These are phyloP conservation scores for Solidago caesia DNA, from an alignment of 129 eudicot genomes.

Conservation along the genomic window DNA sequence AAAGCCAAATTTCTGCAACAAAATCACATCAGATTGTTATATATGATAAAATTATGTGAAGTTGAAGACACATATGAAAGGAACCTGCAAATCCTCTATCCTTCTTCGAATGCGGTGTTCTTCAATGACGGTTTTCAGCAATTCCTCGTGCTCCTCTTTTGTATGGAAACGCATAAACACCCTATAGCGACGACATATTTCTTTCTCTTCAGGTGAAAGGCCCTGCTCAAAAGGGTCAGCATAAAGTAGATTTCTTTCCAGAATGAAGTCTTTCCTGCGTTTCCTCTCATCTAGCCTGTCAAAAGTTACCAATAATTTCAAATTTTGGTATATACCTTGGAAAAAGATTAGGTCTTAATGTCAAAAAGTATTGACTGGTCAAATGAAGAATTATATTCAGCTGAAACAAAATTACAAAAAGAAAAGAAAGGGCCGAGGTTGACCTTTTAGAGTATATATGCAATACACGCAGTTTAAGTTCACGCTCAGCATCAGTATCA, in stretches of 20 bases:
- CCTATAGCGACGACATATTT: constrained; percentile 62
- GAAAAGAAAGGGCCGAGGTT: neutral
- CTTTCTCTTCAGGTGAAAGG: constrained; percentile 80
- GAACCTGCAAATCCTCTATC: constrained; percentile 83
- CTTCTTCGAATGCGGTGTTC: constrained; percentile 76
- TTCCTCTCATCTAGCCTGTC: constrained; percentile 96
- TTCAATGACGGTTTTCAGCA: constrained; percentile 72
- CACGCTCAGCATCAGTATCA: constrained; percentile 82
- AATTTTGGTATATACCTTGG: neutral
- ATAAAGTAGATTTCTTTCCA: constrained; percentile 76
- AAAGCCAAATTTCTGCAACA: neutral
- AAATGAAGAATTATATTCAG: neutral
- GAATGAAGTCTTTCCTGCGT: constrained; percentile 80
- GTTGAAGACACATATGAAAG: neutral
- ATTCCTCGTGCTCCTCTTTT: constrained; percentile 76
- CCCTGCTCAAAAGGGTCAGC: constrained; percentile 74
- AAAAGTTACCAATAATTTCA: neutral
- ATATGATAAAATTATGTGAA: neutral
- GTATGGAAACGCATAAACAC: constrained; percentile 94
- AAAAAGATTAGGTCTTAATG: no score
- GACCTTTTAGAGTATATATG: constrained; percentile 80
- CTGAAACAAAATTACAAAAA: neutral
- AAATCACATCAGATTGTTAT: neutral
- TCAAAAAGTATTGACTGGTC: neutral
- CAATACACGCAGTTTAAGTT: constrained; percentile 76